A percentile compares a stretch with the other conserved stretches of the same genome.
phyloP scores from a whole-genome alignment of 495 filamentous ascomycete genomes.

The Tuber calosporum region DNA sequence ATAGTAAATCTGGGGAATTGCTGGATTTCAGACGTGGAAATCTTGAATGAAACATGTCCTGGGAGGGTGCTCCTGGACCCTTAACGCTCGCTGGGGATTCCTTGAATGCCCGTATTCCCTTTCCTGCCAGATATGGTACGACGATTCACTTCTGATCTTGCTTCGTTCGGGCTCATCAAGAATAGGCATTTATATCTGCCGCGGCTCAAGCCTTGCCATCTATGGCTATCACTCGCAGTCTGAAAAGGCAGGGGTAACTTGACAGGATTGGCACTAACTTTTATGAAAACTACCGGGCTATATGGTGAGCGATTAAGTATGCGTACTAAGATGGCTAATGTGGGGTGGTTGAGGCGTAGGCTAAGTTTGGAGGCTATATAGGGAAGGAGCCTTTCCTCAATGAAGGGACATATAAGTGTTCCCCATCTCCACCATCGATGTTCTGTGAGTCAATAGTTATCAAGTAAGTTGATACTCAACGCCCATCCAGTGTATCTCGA shows the following conservation, averaged over 20 bases:
- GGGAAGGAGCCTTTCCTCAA: background rate
- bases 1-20: too few species aligned
- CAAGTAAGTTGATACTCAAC: background rate
- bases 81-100: too few species aligned
- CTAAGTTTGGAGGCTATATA: background rate
- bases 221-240: background rate
- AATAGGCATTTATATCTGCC: background rate
- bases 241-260: background rate
- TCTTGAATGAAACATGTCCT: too few species aligned
- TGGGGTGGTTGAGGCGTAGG: too few species aligned
- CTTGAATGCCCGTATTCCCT: too few species aligned
- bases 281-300: background rate
- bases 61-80: too few species aligned
- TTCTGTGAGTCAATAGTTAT: background rate
- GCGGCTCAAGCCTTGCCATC: background rate
- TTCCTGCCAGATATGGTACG: background rate
- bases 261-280: background rate
- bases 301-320: background rate
- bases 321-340: too few species aligned
- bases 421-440: background rate
- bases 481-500: background rate
- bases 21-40: too few species aligned
- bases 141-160: background rate
- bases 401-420: background rate
- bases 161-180: background rate